phyloP scores from a whole-genome alignment of 257 asterid species.

The Misopates orontium region DNA sequence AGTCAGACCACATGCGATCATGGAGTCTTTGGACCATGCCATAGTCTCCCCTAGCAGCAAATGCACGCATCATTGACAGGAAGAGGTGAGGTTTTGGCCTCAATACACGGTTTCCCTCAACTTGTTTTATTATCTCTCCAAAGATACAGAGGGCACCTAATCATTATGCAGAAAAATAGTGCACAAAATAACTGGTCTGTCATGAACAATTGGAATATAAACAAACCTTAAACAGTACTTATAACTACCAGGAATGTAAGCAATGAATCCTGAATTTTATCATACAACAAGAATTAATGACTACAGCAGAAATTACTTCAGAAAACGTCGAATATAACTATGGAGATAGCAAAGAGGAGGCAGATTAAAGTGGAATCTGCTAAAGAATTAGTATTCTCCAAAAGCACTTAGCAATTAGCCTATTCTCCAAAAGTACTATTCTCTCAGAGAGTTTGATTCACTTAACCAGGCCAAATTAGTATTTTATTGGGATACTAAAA shows the following conservation, averaged over 20 bases:
- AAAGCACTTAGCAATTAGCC: slow-evolving; percentile 7
- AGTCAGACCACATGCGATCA: slow-evolving; percentile 71
- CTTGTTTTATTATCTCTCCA: slow-evolving; percentile 62
- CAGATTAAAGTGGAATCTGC: background rate
- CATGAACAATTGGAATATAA: slow-evolving; percentile 17
- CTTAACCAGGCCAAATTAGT: slow-evolving; percentile 8
- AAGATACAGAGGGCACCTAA: slow-evolving; percentile 67
- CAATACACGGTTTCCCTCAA: slow-evolving; percentile 39
- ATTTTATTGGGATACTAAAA: background rate
- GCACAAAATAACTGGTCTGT: slow-evolving; percentile 26
- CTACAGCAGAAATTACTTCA: background rate
- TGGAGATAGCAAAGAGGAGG: background rate
- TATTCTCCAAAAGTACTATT: background rate
- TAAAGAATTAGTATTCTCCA: background rate
- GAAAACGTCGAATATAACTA: background rate
- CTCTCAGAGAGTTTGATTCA: slow-evolving; percentile 7
- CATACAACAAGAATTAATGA: background rate
- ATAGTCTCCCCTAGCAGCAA: slow-evolving; percentile 63
- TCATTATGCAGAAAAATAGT: slow-evolving; percentile 22
- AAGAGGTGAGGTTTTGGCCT: slow-evolving; percentile 79
- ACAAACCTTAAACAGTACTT: no score
- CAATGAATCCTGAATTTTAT: background rate
- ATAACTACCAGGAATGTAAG: background rate
- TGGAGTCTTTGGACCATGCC: slow-evolving; percentile 44
- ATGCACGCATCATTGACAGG: slow-evolving; percentile 69